A percentile compares a stretch with the other conserved stretches of the same genome.
phyloP scores from a whole-genome alignment of 768 basidiomycete genomes.

The Imleria badia region DNA sequence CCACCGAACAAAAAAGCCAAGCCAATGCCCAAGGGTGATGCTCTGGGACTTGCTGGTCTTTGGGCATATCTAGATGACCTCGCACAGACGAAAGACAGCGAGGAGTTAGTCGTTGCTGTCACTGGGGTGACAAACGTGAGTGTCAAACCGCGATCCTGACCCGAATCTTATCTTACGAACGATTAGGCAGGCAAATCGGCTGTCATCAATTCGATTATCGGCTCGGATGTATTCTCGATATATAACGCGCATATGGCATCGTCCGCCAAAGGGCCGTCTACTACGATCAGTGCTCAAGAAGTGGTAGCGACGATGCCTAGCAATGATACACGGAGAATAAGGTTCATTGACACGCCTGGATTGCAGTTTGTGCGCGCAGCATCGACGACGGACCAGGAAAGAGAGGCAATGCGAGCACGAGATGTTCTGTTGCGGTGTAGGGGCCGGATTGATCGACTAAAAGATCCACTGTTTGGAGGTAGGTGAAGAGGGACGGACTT shows the following conservation, averaged over 20 bases:
- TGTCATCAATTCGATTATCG: conserved; percentile 75
- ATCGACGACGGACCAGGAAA: conserved; percentile 31
- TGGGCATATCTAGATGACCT: conserved; percentile 47
- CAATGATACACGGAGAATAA: conserved; percentile 41
- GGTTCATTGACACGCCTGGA: conserved; percentile 89
- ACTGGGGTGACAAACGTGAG: conserved; percentile 83
- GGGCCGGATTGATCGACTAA: conserved; percentile 82
- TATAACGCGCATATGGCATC: conserved; percentile 49
- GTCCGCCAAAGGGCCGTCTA: conserved; percentile 54
- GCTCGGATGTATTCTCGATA: conserved; percentile 50
- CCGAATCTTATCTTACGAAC: conserved; percentile 5
- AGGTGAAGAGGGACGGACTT: conserved; percentile 29
- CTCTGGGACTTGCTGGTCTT: conserved; percentile 56
- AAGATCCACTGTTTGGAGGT: conserved; percentile 75
- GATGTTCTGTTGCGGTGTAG: conserved; percentile 80
- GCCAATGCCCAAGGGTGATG: conserved; percentile 49
- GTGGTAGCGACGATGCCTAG: conserved; percentile 49
- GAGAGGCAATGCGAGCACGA: conserved; percentile 38
- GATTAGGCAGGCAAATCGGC: conserved; percentile 81
- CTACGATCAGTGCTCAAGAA: conserved; percentile 73
- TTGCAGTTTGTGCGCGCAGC: conserved; percentile 48
- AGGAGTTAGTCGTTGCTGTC: conserved; percentile 66
- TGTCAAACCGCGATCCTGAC: conserved; percentile 3
- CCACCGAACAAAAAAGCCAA: conserved; percentile 46
- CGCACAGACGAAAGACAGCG: conserved; percentile 46